phyloP scores from a whole-genome alignment of 352 stramenopile species.

The Peronospora belbahrii region DNA sequence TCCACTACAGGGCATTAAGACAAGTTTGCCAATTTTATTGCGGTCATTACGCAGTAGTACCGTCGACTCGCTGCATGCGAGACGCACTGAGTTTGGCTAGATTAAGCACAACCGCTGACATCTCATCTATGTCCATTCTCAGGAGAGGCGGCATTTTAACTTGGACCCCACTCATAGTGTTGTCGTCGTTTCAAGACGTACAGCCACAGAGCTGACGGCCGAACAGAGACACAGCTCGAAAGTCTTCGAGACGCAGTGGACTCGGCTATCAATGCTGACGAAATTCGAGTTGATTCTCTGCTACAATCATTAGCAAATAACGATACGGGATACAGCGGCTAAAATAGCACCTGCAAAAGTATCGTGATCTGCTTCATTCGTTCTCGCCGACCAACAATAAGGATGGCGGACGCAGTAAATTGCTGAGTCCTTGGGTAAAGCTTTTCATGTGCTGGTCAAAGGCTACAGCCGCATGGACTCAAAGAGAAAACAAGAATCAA shows the following conservation, averaged over 20 bases:
- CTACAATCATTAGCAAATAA: constrained; percentile 45
- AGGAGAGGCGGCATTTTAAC: constrained; percentile 57
- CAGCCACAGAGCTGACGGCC: constrained; percentile 23
- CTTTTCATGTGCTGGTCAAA: constrained; percentile 51
- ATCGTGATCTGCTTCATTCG: constrained; percentile 46
- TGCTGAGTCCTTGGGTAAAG: constrained; percentile 49
- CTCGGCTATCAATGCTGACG: constrained; percentile 15
- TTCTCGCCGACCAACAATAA: constrained; percentile 22
- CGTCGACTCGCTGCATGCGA: constrained; percentile 46
- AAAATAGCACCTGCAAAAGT: constrained; percentile 48
- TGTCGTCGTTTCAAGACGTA: constrained; percentile 42
- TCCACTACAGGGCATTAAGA: constrained; percentile 50
- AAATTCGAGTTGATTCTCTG: constrained; percentile 20
- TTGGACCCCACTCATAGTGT: constrained; percentile 60
- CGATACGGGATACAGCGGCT: constrained; percentile 45
- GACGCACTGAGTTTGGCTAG: constrained; percentile 45
- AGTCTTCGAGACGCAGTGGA: constrained; percentile 38
- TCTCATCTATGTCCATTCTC: too few species aligned
- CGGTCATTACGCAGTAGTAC: constrained; percentile 43
- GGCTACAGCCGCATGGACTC: constrained; percentile 46
- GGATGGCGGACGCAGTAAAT: constrained; percentile 35
- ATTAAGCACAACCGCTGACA: constrained; percentile 55
- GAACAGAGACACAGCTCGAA: constrained; percentile 31
- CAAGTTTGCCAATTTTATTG: constrained; percentile 40
- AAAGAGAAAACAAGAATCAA: too few species aligned